Evolutionary conservation across 495 filamentous ascomycete species (phyloP), one percentile per base, ranked within the genome.

Genomic region (Choiromyces venosus): DNA sequence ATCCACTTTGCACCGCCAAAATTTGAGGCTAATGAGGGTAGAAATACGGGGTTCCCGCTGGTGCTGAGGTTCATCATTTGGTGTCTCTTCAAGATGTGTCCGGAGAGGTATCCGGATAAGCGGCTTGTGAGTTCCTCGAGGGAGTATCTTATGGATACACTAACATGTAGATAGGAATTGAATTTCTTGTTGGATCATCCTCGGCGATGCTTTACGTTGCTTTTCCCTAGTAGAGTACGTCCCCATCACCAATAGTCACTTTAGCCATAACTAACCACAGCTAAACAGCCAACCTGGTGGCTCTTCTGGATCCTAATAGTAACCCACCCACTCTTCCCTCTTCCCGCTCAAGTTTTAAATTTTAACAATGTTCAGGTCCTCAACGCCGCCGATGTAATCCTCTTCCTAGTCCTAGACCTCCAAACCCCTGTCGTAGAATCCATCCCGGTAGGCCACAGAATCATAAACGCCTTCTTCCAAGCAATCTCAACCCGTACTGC

Each of bases 11-110:
- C 29, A 6, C 52, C 0, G 18, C 18, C 5, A 33, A 33, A 18
- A 0, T 61, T 33, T 33, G 46, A 61, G 44, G 38, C 46, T 71
- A 68, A 76, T 7, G 29, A 6, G 21, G 2, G 38, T 46, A 77
- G 94, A 46, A 98, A 98, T 75, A 98, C 94, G 0, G 94, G 90
- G 2, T 98, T 97, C 74, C 94, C 94, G 1, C 91, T 94, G 80
- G 93, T 96, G 90, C 87, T 98, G 40, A 91, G 94, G 29, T 88
- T 96, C 77, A 87, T 92, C 74, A 97, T 98, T 65, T 98, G 94
- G 93, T 69, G 89, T 4, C 19, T 84, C 12, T 88, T 86, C 4
- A 87, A 86, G 70, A 42, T 89, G 25, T 84, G 85, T 3, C 86
- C 86, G 21, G 68, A 78, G 33, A 81, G 82, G 35, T 84, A 79